Base-by-base conservation (phyloP, 2,329 filamentous ascomycete species). In the Phyllosticta paracitricarpa region DNA sequence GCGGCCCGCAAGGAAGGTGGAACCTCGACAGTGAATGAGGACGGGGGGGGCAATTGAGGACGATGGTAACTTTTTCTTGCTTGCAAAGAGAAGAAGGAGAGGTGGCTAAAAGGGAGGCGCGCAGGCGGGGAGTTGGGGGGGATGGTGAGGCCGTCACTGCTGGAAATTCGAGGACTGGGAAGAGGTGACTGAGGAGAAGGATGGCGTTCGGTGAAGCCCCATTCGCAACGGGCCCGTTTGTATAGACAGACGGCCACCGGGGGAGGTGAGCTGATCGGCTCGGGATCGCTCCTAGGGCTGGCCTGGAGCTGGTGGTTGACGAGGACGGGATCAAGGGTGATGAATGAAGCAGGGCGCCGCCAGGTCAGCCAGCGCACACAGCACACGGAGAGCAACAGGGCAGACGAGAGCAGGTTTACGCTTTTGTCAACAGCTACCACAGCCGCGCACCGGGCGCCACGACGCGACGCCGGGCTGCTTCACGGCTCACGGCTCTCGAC, bases 251-350 rank as follows among this genome's bases (percentile, higher is more conserved):
- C 40, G 40, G 40, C 33, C 33, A 40, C 33, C 10, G 40, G 59
- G 55, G 59, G 22, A 57, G 59, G 35, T 24, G 59, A 57, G 59
- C 55, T 61, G 59, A 61, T 61, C 62, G 65, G 53, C 66, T 64
- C 65, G 65, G 67, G 64, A 68, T 58, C 63, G 63, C 64, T 64
- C 65, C 65, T 66, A 68, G 68, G 66, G 68, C 66, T 65, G 64
- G 65, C 64, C 68, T 67, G 67, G 68, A 67, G 65, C 66, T 59
- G 61, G 40, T 48, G 40, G 40, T 48, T 48, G 40, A 48, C n/a
- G 40, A 48, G 40, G 40, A 48, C 40, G 40, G 40, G 61, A 60
- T 60, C 53, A 25, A 51, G 30, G 63, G 63, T 65, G 48, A 64
- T n/a, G 14, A 48, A 48, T 48, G 40, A 48, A 28, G 28, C 54